Evolutionary conservation across 257 asterid species (phyloP), one percentile per base, ranked within the genome.

Genomic region (Salvia miltiorrhiza): DNA sequence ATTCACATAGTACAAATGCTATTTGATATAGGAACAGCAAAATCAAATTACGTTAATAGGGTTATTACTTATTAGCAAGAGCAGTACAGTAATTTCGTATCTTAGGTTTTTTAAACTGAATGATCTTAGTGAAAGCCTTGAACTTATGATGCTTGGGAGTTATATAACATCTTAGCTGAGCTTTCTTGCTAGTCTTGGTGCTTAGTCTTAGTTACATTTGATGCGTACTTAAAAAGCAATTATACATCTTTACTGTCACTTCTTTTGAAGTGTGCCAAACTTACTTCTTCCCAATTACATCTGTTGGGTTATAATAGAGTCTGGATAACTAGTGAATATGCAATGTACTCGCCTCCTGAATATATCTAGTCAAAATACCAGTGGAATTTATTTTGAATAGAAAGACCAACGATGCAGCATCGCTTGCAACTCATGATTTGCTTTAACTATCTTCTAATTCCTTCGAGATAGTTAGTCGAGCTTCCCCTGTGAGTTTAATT

Each of bases 1-100:
- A 23, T 45, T 69, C n/a, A 19, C 67, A 69, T 57, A 28, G 43
- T 17, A 56, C 45, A 69, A 53, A 41, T 69, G 49, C 32, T 9
- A 48, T 23, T 53, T 67, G 41, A 43, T 30, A n/a, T 67, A 54
- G 41, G 28, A 67, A 52, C 13, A 67, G 30, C 52, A 35, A 26
- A 43, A 23, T 24, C 14, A 45, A 26, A 24, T 14, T 14, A n/a
- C 43, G 23, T n/a, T 50, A 13, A 11, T 35, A 17, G 60, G 47
- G 30, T n/a, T n/a, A n/a, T n/a, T n/a, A n/a, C n/a, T 47, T 5
- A 7, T 43, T 23, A 21, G 8, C 40, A 13, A n/a, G 28, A 52
- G 19, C 26, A 53, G 5, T 16, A 2, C 23, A 9, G 11, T 24
- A 12, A 24, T 40, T 39, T 40, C n/a, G 32, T 21, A 4, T 33